These are phyloP conservation scores for Sporothrix schenckii DNA, from an alignment of 2,329 filamentous ascomycete species.

Conservation along the genomic window DNA sequence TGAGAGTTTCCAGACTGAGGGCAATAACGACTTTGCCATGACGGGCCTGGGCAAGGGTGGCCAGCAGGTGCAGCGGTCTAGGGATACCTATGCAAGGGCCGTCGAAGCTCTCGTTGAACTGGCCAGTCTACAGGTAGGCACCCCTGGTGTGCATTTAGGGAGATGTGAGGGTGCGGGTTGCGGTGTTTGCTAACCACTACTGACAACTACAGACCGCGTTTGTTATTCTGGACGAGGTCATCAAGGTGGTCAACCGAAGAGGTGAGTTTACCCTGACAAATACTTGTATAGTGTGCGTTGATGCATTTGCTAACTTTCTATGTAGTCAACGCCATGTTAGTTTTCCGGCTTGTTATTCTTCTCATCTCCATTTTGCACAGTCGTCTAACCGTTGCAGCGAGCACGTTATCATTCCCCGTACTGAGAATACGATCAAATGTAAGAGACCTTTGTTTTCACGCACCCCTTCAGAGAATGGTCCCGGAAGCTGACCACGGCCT, in stretches of 20 bases:
- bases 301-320: conserved; percentile 41
- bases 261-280: conserved; percentile 52
- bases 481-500: not conserved
- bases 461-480: not conserved
- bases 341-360: conserved; percentile 33
- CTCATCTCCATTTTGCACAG: not conserved
- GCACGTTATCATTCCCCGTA: conserved; percentile 95
- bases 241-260: conserved; percentile 98
- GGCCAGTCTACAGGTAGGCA: conserved; percentile 72
- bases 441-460: conserved; percentile 39
- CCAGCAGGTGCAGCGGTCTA: conserved; percentile 91
- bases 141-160: not conserved
- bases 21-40: conserved; percentile 92
- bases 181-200: not conserved
- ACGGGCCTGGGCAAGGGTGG: conserved; percentile 96
- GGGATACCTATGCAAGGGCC: conserved; percentile 93
- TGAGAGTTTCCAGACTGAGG: conserved; percentile 85
- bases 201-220: conserved; percentile 75
- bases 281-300: not conserved
- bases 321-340: conserved; percentile 87
- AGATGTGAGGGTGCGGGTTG: not conserved
- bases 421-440: conserved; percentile 99
- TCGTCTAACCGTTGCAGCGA: conserved; percentile 55
- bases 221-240: conserved; percentile 96
- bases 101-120: conserved; percentile 96